Evolutionary conservation across 169 alveolate genomes (phyloP).

Genomic region (Eimeria tenella): DNA sequence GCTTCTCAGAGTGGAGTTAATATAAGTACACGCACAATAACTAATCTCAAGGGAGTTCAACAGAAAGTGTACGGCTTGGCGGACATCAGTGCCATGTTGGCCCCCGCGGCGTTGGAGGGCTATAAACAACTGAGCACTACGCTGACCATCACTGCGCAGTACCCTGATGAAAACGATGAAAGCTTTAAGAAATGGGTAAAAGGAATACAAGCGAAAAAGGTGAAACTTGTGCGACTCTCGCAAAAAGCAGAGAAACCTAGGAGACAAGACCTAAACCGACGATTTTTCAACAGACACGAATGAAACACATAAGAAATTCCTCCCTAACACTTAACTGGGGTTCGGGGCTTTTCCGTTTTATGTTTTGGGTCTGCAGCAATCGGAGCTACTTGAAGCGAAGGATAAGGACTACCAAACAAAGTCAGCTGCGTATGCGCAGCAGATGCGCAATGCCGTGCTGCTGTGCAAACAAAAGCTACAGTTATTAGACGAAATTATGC

Average conservation of each 20-base stretch:
- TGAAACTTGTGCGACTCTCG: neutral
- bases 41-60: neutral
- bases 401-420: neutral
- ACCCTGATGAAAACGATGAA: neutral
- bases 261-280: neutral
- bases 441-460: conserved; percentile 3
- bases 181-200: neutral
- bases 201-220: neutral
- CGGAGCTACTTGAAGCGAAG: neutral
- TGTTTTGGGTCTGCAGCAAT: neutral
- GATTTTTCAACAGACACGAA: no score
- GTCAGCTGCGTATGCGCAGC: neutral
- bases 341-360: neutral
- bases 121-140: neutral
- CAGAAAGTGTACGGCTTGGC: conserved; percentile 3
- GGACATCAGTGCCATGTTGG: neutral
- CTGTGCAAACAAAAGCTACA: neutral
- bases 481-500: neutral
- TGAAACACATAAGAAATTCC: no score
- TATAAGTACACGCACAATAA: neutral
- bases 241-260: neutral
- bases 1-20: conserved; percentile 18
- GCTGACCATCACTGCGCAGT: neutral
- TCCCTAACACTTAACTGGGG: no score
- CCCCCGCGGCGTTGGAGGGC: neutral